Base-by-base conservation (phyloP, 305 asterid species). In the Fraxinus nigra region DNA sequence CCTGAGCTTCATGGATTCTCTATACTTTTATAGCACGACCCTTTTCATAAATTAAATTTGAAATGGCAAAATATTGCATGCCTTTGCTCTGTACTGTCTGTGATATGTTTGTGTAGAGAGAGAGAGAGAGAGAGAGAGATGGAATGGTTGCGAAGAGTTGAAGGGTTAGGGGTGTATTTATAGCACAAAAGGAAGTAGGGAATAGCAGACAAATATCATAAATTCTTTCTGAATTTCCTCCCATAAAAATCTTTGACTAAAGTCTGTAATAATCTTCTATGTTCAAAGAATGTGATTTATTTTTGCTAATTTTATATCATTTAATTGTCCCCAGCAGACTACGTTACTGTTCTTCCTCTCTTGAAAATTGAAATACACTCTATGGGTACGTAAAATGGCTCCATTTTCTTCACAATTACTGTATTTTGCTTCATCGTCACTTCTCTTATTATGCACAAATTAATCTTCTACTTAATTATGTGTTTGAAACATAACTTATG, bases 1-100 rank as follows among this genome's bases (percentile, higher is more conserved):
- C 81, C 81, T 63, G 81, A 78, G 81, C 81, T 78, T 78, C 65
- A 78, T 34, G 70, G 81, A 59, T 78, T 72, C 61, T 78, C 26
- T 54, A 75, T 40, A 65, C 73, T 26, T 65, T 65, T 9, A 28
- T 28, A 10, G 48, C n/a, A 65, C 18, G 22, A 28, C 33, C 73
- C 34, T 10, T 9, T 65, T 65, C n/a, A 3, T 11, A 28, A 24
- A 63, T 61, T 22, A 3, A 26, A 10, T 33, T 13, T 11, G 4
- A 13, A 46, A 28, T 33, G 30, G 34, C 73, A 4, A 24, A 65
- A 61, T 8, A 20, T 46, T 20, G 30, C 70, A 20, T 61, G 28
- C n/a, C n/a, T 26, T 8, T 65, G 6, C 18, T 26, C 5, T 24
- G 8, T 34, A 5, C 7, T 34, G 38, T 34, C 38, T 24, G 35